Conservation (phyloP, 768 basidiomycete genomes). For the Pleurotus eryngii region DNA sequence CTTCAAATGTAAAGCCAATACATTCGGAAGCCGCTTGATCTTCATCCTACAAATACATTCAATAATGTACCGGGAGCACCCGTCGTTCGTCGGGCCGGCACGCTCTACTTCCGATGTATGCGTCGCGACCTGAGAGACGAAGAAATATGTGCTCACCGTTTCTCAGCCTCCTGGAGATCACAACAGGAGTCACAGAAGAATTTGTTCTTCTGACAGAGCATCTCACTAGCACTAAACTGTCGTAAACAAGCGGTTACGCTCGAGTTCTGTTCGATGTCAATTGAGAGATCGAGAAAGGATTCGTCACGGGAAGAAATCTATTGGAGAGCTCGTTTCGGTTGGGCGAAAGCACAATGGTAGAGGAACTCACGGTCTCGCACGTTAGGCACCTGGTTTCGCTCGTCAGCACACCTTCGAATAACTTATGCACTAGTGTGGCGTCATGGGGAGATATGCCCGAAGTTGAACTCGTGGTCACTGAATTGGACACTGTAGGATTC, state of each 20-base stretch:
- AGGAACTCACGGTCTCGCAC: conserved; percentile 82
- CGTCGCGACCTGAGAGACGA: not conserved
- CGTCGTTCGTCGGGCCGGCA: too few relatives aligned
- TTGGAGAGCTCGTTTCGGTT: not conserved
- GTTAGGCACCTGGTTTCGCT: conserved; percentile 98
- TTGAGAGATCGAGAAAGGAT: conserved; percentile 95
- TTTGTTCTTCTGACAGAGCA: conserved; percentile 97
- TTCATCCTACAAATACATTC: conserved; percentile 73
- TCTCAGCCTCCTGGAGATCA: conserved; percentile 96
- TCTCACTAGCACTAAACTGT: conserved; percentile 96
- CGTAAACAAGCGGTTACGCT: conserved; percentile 94
- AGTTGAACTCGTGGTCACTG: conserved; percentile 46
- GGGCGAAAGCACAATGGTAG: conserved; percentile 7
- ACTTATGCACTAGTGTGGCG: conserved; percentile 81
- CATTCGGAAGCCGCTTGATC: conserved; percentile 93
- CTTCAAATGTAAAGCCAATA: conserved; percentile 94
- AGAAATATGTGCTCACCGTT: conserved; percentile 56
- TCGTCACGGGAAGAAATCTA: conserved; percentile 93
- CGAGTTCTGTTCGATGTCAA: conserved; percentile 98
- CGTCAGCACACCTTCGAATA: conserved; percentile 92
- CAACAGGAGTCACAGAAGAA: conserved; percentile 98
- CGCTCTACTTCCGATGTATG: too few relatives aligned
- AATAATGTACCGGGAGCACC: conserved; percentile 1
- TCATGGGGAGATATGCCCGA: conserved; percentile 44
- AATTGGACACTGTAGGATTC: conserved; percentile 49